These are phyloP conservation scores for Lasiodiplodia theobromae DNA, from an alignment of 2,329 filamentous ascomycete species.

Conservation along the genomic window DNA sequence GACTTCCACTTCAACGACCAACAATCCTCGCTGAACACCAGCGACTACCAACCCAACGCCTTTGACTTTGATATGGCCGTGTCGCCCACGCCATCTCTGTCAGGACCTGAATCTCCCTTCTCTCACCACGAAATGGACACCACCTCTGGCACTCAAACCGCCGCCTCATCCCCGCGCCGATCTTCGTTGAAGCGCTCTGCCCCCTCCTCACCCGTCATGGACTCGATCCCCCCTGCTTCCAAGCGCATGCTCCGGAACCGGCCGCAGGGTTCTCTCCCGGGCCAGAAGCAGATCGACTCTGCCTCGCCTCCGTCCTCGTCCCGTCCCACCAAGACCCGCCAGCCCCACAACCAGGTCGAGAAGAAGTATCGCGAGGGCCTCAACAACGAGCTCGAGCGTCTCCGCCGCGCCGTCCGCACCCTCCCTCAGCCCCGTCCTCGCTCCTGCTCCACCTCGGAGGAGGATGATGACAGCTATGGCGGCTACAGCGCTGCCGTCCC, in stretches of 20 bases:
- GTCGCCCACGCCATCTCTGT: conserved; percentile 45
- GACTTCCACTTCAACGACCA: conserved; percentile 19
- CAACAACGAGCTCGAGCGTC: conserved; percentile 42
- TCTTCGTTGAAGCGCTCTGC: conserved; percentile 41
- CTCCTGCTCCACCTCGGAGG: conserved; percentile 32
- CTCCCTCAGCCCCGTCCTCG: conserved; percentile 41
- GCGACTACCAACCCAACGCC: conserved; percentile 4
- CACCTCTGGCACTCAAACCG: conserved; percentile 18
- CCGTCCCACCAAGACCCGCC: conserved; percentile 32
- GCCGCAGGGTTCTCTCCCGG: conserved; percentile 23
- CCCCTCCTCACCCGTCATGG: conserved; percentile 35
- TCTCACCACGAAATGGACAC: conserved; percentile 36
- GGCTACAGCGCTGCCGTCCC: conserved; percentile 27
- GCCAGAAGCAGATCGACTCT: conserved; percentile 19
- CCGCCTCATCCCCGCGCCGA: conserved; percentile 25
- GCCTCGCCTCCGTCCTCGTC: conserved; percentile 18
- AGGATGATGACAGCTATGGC: conserved; percentile 23
- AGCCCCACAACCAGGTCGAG: conserved; percentile 48
- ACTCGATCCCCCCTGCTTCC: conserved; percentile 34
- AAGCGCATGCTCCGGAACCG: conserved; percentile 24
- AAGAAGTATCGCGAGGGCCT: conserved; percentile 44
- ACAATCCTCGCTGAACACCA: conserved; percentile 1
- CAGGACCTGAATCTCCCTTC: conserved; percentile 40
- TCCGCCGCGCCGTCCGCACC: conserved; percentile 40
- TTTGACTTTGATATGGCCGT: conserved; percentile 32